A percentile compares a stretch with the other conserved stretches of the same genome.
Conservation (phyloP, 176 grass and related monocot species). For the Olyra latifolia region DNA sequence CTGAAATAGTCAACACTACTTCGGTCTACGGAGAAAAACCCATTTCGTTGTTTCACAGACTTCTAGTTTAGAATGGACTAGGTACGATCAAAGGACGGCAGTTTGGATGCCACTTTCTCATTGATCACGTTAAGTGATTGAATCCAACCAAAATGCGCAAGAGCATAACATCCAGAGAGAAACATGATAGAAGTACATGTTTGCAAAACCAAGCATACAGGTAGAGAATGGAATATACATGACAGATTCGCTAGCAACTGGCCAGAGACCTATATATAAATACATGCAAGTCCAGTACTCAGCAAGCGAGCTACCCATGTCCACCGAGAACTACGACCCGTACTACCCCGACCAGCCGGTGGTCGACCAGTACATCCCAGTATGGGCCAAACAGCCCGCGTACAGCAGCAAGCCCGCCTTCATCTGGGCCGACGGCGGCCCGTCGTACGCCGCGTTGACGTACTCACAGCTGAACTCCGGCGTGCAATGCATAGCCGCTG, state of each 20-base stretch:
- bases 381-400: conserved; percentile 38
- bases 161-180: neutral
- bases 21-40: too few relatives aligned
- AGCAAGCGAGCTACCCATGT: conserved; percentile 2
- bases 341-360: conserved; percentile 51
- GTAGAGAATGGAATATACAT: neutral
- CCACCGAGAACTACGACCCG: conserved; percentile 57
- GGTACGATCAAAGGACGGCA: neutral
- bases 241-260: neutral
- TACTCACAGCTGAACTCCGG: conserved; percentile 44
- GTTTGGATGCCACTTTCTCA: neutral
- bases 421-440: conserved; percentile 32
- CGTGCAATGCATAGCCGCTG: conserved; percentile 30
- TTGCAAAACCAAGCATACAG: neutral
- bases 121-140: neutral
- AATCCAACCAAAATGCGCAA: neutral
- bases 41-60: neutral
- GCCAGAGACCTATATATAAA: conserved; percentile 9
- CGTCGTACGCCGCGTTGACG: conserved; percentile 16
- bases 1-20: too few relatives aligned
- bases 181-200: neutral
- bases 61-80: neutral
- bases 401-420: conserved; percentile 44
- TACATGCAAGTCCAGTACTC: neutral
- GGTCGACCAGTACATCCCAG: conserved; percentile 50